phyloP scores from a whole-genome alignment of 164 flowering plant genomes.

The Akebia trifoliata region DNA sequence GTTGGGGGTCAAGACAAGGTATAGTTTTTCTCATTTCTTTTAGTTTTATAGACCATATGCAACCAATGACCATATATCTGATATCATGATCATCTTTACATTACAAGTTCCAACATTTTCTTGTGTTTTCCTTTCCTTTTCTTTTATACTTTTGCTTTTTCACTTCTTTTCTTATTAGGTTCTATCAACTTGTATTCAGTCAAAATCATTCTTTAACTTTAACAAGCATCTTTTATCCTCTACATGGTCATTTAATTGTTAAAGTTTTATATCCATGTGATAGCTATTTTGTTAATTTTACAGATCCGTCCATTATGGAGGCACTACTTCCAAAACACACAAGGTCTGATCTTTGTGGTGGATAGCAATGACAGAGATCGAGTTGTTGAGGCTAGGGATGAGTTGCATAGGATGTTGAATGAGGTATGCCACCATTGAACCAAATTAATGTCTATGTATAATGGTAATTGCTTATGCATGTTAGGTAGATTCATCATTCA shows the following conservation, averaged over 20 bases:
- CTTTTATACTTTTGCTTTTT: background rate
- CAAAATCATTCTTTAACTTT: background rate
- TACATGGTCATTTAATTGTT: background rate
- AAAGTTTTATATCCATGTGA: background rate
- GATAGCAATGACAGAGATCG: constrained; percentile 98
- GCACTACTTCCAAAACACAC: constrained; percentile 97
- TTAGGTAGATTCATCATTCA: background rate
- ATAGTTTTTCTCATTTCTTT: constrained; percentile 1
- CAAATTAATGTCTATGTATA: background rate
- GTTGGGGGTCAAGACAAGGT: constrained; percentile 99
- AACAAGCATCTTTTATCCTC: background rate
- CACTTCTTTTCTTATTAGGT: background rate
- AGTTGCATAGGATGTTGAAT: constrained; percentile 92
- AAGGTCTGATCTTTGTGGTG: constrained; percentile 94
- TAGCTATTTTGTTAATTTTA: constrained; percentile 11
- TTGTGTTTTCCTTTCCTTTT: background rate
- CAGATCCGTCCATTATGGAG: constrained; percentile 99
- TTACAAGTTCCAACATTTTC: background rate
- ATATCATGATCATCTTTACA: background rate
- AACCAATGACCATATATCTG: background rate
- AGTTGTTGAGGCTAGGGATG: constrained; percentile 95
- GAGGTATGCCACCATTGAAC: constrained; percentile 45
- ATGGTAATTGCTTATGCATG: background rate
- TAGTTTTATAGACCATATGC: background rate
- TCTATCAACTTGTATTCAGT: background rate